These are phyloP conservation scores for Starmera quercuum DNA, from an alignment of 805 yeast species.

Conservation along the genomic window DNA sequence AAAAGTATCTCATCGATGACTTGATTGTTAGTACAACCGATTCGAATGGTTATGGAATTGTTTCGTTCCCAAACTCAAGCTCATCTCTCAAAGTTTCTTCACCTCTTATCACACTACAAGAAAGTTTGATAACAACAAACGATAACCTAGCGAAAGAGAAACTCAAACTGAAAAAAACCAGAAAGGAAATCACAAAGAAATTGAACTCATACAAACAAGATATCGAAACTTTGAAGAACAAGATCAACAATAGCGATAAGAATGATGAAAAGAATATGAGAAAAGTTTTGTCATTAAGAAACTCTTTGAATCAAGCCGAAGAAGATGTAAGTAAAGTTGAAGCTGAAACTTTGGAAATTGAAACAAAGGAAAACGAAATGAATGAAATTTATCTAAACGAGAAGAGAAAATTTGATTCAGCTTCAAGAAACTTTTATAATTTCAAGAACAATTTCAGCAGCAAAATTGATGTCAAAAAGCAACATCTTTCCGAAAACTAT, in stretches of 20 bases:
- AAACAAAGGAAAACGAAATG: constrained; percentile 24
- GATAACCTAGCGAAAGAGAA: constrained; percentile 52
- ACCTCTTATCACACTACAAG: constrained; percentile 58
- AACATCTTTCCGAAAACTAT: constrained; percentile 17
- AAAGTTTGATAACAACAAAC: constrained; percentile 57
- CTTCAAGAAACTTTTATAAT: constrained; percentile 22
- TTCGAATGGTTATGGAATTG: constrained; percentile 10
- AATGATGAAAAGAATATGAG: constrained; percentile 45
- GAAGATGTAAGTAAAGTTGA: constrained; percentile 16
- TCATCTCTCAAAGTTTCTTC: constrained; percentile 31
- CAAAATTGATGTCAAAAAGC: constrained; percentile 16
- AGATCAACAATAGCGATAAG: constrained; percentile 38
- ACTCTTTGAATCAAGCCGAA: constrained; percentile 17
- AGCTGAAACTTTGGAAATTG: constrained; percentile 7
- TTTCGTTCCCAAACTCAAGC: constrained; percentile 23
- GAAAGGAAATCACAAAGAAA: constrained; percentile 51
- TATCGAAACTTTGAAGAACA: constrained; percentile 42
- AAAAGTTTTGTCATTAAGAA: constrained; percentile 13
- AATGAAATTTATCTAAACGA: constrained; percentile 30
- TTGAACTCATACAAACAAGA: constrained; percentile 45
- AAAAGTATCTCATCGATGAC: constrained; percentile 30
- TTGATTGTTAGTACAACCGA: constrained; percentile 29
- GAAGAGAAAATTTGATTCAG: constrained; percentile 30
- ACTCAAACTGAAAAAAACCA: constrained; percentile 45
- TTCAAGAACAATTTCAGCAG: constrained; percentile 22